These are phyloP conservation scores for Rhytidiadelphus loreus DNA, from an alignment of 225 moss, liverwort and hornwort species.

Conservation along the genomic window DNA sequence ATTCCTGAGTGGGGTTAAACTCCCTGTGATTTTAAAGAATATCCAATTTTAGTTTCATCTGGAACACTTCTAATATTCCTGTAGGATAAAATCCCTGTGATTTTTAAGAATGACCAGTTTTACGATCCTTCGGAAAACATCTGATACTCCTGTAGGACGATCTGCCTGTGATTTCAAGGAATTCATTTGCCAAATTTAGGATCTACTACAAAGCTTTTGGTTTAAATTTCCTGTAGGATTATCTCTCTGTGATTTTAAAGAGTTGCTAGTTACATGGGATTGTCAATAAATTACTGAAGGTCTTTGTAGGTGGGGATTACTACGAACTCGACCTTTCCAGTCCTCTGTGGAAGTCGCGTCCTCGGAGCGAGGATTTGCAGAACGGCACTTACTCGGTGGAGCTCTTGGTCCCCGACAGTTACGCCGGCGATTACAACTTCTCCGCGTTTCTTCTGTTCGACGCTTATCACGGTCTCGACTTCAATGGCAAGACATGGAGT, in stretches of 20 bases:
- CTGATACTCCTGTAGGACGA: neutral
- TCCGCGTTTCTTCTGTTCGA: constrained; percentile 43
- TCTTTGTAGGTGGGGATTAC: constrained; percentile 28
- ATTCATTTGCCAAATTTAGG: neutral
- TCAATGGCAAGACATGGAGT: neutral
- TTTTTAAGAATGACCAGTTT: neutral
- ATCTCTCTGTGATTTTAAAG: neutral
- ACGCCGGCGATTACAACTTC: constrained; percentile 36
- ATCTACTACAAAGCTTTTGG: neutral
- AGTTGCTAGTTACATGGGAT: neutral
- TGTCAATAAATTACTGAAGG: neutral
- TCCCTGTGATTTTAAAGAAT: too few species aligned
- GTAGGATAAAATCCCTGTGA: neutral
- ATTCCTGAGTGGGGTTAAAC: neutral
- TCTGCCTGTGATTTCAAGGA: neutral
- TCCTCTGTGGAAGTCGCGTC: constrained; percentile 43
- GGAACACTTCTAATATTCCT: neutral
- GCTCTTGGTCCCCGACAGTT: constrained; percentile 25
- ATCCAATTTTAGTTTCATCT: neutral
- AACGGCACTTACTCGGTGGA: constrained; percentile 45
- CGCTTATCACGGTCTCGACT: constrained; percentile 54
- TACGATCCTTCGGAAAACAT: neutral
- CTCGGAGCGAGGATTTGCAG: constrained; percentile 25
- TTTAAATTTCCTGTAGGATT: neutral
- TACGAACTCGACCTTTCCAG: constrained; percentile 59